A percentile compares a stretch with the other conserved stretches of the same genome.
phyloP scores from a whole-genome alignment of 129 eudicot genomes.

The Flaveria sonorensis region DNA sequence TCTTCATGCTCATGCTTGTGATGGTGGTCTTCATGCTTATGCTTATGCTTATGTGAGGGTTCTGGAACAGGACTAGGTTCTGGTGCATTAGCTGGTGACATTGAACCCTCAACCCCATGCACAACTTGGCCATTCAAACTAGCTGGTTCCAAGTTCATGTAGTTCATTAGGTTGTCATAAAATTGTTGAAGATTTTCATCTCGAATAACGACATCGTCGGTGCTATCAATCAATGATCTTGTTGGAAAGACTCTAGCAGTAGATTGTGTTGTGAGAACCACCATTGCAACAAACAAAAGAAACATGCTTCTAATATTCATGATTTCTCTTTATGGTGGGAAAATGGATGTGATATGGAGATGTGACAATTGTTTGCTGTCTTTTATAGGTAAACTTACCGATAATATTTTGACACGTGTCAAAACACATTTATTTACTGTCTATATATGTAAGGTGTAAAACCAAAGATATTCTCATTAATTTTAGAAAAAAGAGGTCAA shows the following conservation, averaged over 20 bases:
- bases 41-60: conserved; percentile 25
- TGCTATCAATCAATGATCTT: too few species aligned
- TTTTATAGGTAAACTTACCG: conserved; percentile 24
- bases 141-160: conserved; percentile 5
- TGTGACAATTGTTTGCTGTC: background rate
- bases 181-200: too few species aligned
- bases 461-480: conserved; percentile 14
- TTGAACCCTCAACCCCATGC: background rate
- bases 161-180: background rate
- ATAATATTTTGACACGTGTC: background rate
- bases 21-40: conserved; percentile 13
- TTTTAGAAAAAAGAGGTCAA: background rate
- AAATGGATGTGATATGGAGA: background rate
- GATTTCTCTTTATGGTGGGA: conserved; percentile 1
- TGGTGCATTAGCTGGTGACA: conserved; percentile 26
- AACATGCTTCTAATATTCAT: conserved; percentile 19
- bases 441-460: background rate
- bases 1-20: conserved; percentile 17
- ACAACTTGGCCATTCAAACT: background rate
- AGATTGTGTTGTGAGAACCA: conserved; percentile 28
- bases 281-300: conserved; percentile 25
- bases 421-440: background rate
- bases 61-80: conserved; percentile 23
- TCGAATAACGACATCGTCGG: too few species aligned
- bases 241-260: conserved; percentile 19